Evolutionary conservation across 2,329 filamentous ascomycete species (phyloP), one percentile per base, ranked within the genome.

Genomic region (Aureobasidium pullulans): DNA sequence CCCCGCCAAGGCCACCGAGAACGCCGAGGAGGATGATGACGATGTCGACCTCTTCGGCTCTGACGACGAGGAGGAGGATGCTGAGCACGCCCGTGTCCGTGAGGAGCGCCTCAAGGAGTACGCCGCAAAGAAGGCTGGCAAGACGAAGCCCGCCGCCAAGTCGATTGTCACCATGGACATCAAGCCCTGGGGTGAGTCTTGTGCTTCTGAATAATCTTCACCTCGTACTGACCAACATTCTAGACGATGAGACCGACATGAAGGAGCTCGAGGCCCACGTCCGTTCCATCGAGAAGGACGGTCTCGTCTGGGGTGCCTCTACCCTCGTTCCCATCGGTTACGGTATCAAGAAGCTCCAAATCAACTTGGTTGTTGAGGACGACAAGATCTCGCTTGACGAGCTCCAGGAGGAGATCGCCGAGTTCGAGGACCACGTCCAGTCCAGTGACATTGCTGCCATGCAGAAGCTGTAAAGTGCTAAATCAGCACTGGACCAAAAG

Each of bases 311-410:
- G 94, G 93, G 93, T 85, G 85, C 82, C 66, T 92, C 89, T 76
- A 89, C 94, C 83, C 81, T 96, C 66, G 87, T 96, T 56, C 76
- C 92, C 66, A 87, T 99, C 70, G 93, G 92, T 72, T 99, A 90
- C 83, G 94, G 94, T 83, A 95, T 99, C 83, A 94, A 89, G 84
- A 97, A 97, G 85, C 86, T 99, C 65, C 93, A 97, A 84, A 96
- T 99, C 82, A 97, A 90, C 87, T 79, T 97, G 68, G 91, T 97
- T 69, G 81, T 97, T 66, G 94, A 97, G 83, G 94, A 99, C 75
- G 93, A 97, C 67, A 96, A 96, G 85, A 77, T 99, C 73, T 92
- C 89, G 67, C 76, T 89, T 66, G 84, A 87, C 68, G 93, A 96
- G 64, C 86, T 99, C 68, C 85, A 96, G 83, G 85, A 90, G 74